Conservation (phyloP, 176 grass and related monocot genomes). For the Carex scoparia region DNA sequence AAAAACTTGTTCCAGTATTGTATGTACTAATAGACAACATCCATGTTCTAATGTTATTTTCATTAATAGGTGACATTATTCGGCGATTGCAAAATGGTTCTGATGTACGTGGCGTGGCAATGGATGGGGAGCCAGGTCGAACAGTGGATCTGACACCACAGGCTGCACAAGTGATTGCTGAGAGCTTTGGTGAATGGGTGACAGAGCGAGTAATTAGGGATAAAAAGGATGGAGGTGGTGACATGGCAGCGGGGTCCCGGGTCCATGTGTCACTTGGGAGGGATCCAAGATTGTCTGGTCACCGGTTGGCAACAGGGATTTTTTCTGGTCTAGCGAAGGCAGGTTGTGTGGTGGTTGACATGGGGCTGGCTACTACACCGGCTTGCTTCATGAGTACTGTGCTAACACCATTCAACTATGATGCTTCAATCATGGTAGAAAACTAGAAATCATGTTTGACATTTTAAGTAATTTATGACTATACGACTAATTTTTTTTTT, state of each 20-base stretch:
- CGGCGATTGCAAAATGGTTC: conserved; percentile 70
- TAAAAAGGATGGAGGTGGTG: neutral
- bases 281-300: conserved; percentile 56
- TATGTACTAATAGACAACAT: neutral
- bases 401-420: conserved; percentile 48
- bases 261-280: conserved; percentile 57
- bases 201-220: conserved; percentile 23
- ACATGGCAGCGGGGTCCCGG: neutral
- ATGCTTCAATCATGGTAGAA: conserved; percentile 79
- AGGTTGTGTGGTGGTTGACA: conserved; percentile 60
- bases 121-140: conserved; percentile 69
- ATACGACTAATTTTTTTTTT: neutral
- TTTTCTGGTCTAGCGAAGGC: conserved; percentile 61
- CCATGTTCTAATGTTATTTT: neutral
- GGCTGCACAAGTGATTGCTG: conserved; percentile 57
- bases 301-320: conserved; percentile 44
- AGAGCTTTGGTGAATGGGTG: conserved; percentile 84
- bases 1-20: neutral
- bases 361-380: conserved; percentile 81
- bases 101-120: conserved; percentile 69
- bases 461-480: neutral
- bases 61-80: conserved; percentile 34
- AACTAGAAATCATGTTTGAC: conserved; percentile 15
- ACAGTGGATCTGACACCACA: conserved; percentile 71
- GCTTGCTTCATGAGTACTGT: conserved; percentile 90